Conservation (phyloP, 2,329 filamentous ascomycete species). For the Cadophora sp. region DNA sequence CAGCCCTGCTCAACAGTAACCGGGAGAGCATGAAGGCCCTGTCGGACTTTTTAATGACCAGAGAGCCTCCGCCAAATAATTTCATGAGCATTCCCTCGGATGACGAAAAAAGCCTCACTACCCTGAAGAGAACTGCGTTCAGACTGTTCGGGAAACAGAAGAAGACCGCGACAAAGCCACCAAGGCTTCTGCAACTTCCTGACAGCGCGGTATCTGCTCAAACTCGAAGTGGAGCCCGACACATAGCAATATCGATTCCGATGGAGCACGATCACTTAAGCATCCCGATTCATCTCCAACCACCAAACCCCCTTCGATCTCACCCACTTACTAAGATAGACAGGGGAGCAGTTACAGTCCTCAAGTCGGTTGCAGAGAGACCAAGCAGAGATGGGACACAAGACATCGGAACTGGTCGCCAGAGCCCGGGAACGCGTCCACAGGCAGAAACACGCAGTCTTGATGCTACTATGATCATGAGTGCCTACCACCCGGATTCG, state of each 20-base stretch:
- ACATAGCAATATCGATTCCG: constrained; percentile 68
- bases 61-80: constrained; percentile 57
- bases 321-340: constrained; percentile 4
- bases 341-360: constrained; percentile 39
- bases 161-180: constrained; percentile 45
- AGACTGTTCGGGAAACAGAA: constrained; percentile 48
- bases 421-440: neutral
- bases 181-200: constrained; percentile 52
- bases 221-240: constrained; percentile 59
- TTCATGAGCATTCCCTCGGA: constrained; percentile 53
- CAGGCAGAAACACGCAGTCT: neutral
- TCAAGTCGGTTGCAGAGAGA: constrained; percentile 48
- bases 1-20: constrained; percentile 25
- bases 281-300: constrained; percentile 15
- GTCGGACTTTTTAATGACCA: constrained; percentile 57
- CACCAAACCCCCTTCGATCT: constrained; percentile 13
- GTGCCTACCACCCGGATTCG: neutral
- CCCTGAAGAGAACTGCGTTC: constrained; percentile 50
- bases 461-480: neutral
- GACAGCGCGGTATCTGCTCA: constrained; percentile 62
- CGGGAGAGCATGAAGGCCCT: constrained; percentile 46
- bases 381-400: constrained; percentile 9
- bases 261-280: constrained; percentile 55
- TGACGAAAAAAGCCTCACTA: constrained; percentile 43
- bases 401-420: neutral